Conservation (phyloP, 2,329 filamentous ascomycete genomes). For the Colletotrichum sidae region DNA sequence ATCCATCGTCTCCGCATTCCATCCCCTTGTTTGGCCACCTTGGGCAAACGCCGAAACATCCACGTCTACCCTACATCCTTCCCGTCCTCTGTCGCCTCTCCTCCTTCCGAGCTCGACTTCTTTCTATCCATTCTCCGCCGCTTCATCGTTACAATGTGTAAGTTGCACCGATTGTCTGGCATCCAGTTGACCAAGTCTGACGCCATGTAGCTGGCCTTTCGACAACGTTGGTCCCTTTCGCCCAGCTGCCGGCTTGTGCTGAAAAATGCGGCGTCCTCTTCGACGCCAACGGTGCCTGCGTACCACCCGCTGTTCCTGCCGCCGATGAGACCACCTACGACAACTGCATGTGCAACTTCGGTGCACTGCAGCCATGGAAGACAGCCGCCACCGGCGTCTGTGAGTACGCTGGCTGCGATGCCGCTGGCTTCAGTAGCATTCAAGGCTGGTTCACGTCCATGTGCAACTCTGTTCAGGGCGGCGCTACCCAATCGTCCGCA, state of each 20-base stretch:
- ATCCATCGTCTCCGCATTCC: constrained; percentile 32
- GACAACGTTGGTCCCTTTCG: constrained; percentile 69
- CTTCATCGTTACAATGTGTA: constrained; percentile 34
- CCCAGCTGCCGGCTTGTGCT: constrained; percentile 72
- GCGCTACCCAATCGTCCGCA: constrained; percentile 44
- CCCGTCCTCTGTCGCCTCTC: background rate
- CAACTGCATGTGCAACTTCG: constrained; percentile 79
- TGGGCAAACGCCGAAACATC: background rate
- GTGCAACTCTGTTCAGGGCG: constrained; percentile 64
- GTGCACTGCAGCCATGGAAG: constrained; percentile 60
- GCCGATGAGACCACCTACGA: constrained; percentile 67
- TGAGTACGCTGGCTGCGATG: constrained; percentile 64
- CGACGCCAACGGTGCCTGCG: constrained; percentile 79
- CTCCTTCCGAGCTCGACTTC: background rate
- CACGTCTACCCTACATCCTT: constrained; percentile 13
- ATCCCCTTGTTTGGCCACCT: constrained; percentile 20
- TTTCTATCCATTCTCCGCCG: background rate
- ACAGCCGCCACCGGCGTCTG: constrained; percentile 69
- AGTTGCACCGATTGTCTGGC: background rate
- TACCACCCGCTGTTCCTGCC: constrained; percentile 65
- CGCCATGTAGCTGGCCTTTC: constrained; percentile 22
- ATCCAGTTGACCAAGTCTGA: background rate
- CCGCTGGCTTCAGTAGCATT: constrained; percentile 64
- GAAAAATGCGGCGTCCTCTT: constrained; percentile 69
- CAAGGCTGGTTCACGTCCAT: constrained; percentile 77